Evolutionary conservation across 2,329 filamentous ascomycete genomes (phyloP), one percentile per base, ranked within the genome.

Genomic region (Talaromyces sp.): DNA sequence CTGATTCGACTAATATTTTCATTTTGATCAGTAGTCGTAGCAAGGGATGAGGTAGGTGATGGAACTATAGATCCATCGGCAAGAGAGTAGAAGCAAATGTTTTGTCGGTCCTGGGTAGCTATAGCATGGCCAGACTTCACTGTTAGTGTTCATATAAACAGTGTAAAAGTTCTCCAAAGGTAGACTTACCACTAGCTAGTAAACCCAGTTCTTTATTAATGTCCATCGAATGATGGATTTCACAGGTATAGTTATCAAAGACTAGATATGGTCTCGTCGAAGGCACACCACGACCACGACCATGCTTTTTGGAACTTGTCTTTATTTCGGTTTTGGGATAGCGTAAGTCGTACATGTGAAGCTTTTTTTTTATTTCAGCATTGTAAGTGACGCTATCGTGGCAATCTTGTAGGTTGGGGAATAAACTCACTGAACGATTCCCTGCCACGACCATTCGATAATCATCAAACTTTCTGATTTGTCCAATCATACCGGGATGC

Each of bases 291-390:
- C 60, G 66, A 67, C 19, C 70, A 69, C 31, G 66, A 67, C 6
- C 68, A 68, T 17, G 66, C 66, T 21, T 56, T 60, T 46, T 71
- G 62, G 5, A 69, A 60, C 33, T 63, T 62, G 36, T 66, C 22
- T 54, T 43, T 22, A 10, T 41, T 57, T 51, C 45, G 4, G 7
- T 68, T 2, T 67, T 63, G 2, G 70, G 63, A 56, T 66, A 75
- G 21, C 74, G 73, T 28, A 76, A 65, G 57, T 76, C 74, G 57
- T 76, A 76, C 69, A 76, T 75, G 61, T 69, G 66, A 19, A 76
- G 65, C 74, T 76, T 31, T 7, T 9, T 19, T n/a, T n/a, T n/a
- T n/a, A n/a, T n/a, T n/a, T n/a, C n/a, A 39, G 10, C 46, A 39
- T 11, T 19, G 17, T 35, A 6, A 22, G 9, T 31, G 35, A n/a